Base-by-base conservation (phyloP, 495 filamentous ascomycete genomes). In the Aspergillus coremiiformis region DNA sequence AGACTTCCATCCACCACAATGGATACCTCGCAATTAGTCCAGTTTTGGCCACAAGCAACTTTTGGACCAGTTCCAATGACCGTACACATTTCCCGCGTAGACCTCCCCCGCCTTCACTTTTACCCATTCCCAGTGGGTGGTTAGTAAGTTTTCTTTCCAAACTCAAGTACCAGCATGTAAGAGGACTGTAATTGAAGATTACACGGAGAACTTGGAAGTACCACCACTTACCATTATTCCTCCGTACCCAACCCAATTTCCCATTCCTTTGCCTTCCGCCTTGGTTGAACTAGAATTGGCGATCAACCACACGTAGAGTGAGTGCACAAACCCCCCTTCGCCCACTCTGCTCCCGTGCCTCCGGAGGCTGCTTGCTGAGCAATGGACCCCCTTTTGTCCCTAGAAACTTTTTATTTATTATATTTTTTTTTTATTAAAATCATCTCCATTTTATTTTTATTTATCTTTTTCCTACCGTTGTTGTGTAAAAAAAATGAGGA, bases 251-350 rank as follows among this genome's bases (percentile, higher is more conserved):
- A 43, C 46, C 53, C 39, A 49, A 49, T 50, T 57, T 50, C 39
- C 56, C 62, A 66, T 68, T 64, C 63, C 65, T 62, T 62, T 62
- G 44, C 58, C 55, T 60, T 66, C 57, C 53, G 22, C 49, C 51
- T n/a, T 55, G 57, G 60, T 60, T 51, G 49, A 55, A 57, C 55
- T 48, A 57, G 49, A 58, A 61, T 58, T 63, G 60, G 53, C 53
- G 62, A 69, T 63, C 61, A 67, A 61, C 63, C 61, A 67, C 64
- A 53, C 33, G 33, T 53, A 49, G 32, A 35, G 32, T 35, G 32
- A 41, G 58, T 60, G 62, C 64, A 62, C 66, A 65, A 64, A 54
- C 60, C 61, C 56, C 51, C 53, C 24, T 54, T 51, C 24, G 44
- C 39, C 39, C 50, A 49, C 43, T 49, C 39, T 21, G 48, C 52